phyloP scores from a whole-genome alignment of 495 filamentous ascomycete genomes.

The Hyaloscypha hepaticicola region DNA sequence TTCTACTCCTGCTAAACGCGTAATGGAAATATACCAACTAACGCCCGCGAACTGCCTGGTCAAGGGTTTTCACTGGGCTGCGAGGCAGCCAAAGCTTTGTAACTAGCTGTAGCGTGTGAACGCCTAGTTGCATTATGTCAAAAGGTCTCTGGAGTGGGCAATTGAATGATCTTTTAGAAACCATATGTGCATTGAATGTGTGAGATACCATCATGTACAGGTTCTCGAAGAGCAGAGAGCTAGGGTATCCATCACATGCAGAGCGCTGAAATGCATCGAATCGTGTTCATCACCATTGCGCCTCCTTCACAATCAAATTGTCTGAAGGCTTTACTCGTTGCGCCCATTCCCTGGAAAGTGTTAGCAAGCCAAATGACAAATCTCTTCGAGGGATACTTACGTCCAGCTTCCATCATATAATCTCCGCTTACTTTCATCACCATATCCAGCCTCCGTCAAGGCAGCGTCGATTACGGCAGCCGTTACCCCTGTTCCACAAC shows the following conservation, averaged over 20 bases:
- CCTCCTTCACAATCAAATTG: conserved; percentile 49
- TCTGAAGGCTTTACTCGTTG: conserved; percentile 62
- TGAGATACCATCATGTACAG: conserved; percentile 3
- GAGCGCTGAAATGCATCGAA: conserved; percentile 29
- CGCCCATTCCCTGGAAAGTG: conserved; percentile 66
- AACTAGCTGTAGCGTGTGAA: too few relatives aligned
- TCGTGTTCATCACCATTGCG: background rate
- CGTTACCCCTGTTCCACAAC: conserved; percentile 92
- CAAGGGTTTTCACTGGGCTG: too few relatives aligned
- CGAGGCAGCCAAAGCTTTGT: too few relatives aligned
- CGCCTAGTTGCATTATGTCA: too few relatives aligned
- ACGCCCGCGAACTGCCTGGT: too few relatives aligned
- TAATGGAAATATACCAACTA: too few relatives aligned
- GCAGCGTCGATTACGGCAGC: conserved; percentile 92
- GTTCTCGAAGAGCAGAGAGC: conserved; percentile 18
- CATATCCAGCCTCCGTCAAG: conserved; percentile 73
- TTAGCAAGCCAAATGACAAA: conserved; percentile 10
- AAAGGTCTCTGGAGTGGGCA: too few relatives aligned
- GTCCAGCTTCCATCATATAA: conserved; percentile 99
- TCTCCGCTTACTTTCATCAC: conserved; percentile 62
- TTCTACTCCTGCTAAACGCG: too few relatives aligned
- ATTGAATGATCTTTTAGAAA: background rate
- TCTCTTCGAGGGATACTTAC: conserved; percentile 54
- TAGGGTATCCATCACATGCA: conserved; percentile 30
- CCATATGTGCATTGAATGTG: conserved; percentile 5